Evolutionary conservation across 2,329 filamentous ascomycete genomes (phyloP).

Genomic region (Colletotrichum magnum): DNA sequence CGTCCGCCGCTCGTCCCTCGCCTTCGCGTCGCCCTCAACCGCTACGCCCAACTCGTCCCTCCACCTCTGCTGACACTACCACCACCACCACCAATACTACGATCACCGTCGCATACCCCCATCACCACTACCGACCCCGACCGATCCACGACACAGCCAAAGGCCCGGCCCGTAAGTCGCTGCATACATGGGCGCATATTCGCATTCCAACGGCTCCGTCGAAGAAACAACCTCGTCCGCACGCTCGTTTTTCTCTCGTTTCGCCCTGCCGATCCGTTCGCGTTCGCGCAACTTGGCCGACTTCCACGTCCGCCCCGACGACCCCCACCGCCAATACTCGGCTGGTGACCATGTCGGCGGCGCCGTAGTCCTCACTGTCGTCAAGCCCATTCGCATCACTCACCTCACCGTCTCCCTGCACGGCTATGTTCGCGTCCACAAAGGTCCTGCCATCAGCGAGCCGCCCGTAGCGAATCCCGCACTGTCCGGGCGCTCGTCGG

Average conservation of each 20-base stretch:
- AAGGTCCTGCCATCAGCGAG: conserved; percentile 72
- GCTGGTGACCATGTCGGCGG: conserved; percentile 83
- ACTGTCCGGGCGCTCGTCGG: conserved; percentile 53
- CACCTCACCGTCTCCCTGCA: conserved; percentile 85
- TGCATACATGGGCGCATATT: conserved; percentile 62
- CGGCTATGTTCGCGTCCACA: conserved; percentile 85
- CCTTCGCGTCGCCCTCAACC: conserved; percentile 41
- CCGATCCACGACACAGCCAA: conserved; percentile 36
- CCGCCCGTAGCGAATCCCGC: conserved; percentile 61
- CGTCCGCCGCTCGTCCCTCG: conserved; percentile 42
- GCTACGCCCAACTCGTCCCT: conserved; percentile 41
- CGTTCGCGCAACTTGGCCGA: conserved; percentile 78
- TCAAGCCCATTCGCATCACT: conserved; percentile 83
- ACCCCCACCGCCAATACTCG: conserved; percentile 82
- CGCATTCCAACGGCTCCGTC: conserved; percentile 56
- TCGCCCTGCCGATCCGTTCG: conserved; percentile 65
- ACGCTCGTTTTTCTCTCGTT: conserved; percentile 66
- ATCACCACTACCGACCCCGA: conserved; percentile 21
- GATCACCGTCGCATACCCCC: conserved; percentile 44
- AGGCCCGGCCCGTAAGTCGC: conserved; percentile 41
- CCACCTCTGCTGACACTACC: conserved; percentile 38
- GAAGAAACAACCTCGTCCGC: conserved; percentile 55
- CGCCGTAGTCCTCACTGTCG: conserved; percentile 78
- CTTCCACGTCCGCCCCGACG: conserved; percentile 82
- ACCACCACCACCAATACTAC: conserved; percentile 37